Evolutionary conservation across 2,329 filamentous ascomycete genomes (phyloP).

Genomic region (Xylariaceae sp.): DNA sequence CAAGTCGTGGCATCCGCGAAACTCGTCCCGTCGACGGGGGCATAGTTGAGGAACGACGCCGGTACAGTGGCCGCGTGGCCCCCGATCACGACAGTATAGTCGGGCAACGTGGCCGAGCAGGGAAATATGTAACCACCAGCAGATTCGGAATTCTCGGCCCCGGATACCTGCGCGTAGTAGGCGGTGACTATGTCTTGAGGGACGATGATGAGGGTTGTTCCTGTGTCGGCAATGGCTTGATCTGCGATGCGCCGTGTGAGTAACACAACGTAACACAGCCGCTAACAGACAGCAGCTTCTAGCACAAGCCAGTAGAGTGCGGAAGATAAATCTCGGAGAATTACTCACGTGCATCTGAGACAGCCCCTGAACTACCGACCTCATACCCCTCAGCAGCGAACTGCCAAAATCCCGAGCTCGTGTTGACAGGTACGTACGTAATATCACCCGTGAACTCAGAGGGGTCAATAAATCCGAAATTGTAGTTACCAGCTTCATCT

Average conservation of each 20-base stretch:
- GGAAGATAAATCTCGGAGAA: no score
- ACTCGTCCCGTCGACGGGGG: conserved; percentile 43
- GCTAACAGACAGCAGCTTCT: no score
- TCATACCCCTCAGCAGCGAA: conserved; percentile 55
- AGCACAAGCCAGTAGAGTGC: no score
- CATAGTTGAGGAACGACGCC: conserved; percentile 41
- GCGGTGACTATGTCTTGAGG: conserved; percentile 45
- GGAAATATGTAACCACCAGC: conserved; percentile 55
- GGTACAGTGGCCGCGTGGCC: conserved; percentile 25
- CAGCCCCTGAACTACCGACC: conserved; percentile 43
- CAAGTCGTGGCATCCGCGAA: conserved; percentile 52
- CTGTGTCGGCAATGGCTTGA: conserved; percentile 57
- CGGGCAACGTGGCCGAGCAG: conserved; percentile 48
- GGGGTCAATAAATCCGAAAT: conserved; percentile 48
- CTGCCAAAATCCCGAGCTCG: conserved; percentile 57
- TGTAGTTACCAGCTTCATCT: conserved; percentile 31
- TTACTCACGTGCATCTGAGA: no score
- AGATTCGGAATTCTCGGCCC: conserved; percentile 41
- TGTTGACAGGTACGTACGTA: conserved; percentile 53
- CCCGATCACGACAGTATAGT: conserved; percentile 28
- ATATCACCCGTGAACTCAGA: conserved; percentile 55
- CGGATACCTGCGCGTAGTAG: conserved; percentile 55
- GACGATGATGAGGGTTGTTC: conserved; percentile 60
- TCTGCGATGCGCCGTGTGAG: no score
- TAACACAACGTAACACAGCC: no score